A percentile compares a stretch with the other conserved stretches of the same genome.
Conservation (phyloP, 1,284 basidiomycete genomes). For the Leccinum colubrinum region DNA sequence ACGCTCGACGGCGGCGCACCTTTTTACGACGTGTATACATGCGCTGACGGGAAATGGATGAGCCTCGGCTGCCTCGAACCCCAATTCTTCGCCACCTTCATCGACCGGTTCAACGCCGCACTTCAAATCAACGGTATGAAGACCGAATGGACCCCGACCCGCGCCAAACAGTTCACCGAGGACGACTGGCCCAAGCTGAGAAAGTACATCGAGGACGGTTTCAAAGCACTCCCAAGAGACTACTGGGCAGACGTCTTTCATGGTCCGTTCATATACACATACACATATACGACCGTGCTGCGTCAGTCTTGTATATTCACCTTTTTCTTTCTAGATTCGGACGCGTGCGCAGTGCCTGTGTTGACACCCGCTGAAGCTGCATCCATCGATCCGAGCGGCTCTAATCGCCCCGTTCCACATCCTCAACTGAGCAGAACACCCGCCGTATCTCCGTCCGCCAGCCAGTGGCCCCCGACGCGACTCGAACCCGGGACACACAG, state of each 20-base stretch:
- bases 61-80: slow-evolving; percentile 75
- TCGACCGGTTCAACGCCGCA: slow-evolving; percentile 53
- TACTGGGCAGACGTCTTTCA: slow-evolving; percentile 72
- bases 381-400: slow-evolving; percentile 34
- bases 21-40: slow-evolving; percentile 75
- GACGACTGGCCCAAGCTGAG: slow-evolving; percentile 61
- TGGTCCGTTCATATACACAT: slow-evolving; percentile 37
- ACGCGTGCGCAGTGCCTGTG: slow-evolving; percentile 77
- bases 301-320: background rate
- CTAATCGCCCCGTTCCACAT: slow-evolving; percentile 47
- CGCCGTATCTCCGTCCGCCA: slow-evolving; percentile 10
- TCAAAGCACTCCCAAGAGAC: slow-evolving; percentile 58
- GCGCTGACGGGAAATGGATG: slow-evolving; percentile 73
- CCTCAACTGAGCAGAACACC: slow-evolving; percentile 42
- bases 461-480: slow-evolving; percentile 4
- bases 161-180: slow-evolving; percentile 48
- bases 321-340: slow-evolving; percentile 48
- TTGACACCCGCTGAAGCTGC: slow-evolving; percentile 64
- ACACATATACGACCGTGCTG: background rate
- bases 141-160: slow-evolving; percentile 52
- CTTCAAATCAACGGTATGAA: slow-evolving; percentile 43
- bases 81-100: slow-evolving; percentile 64
- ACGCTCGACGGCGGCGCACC: slow-evolving; percentile 78
- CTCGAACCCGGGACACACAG: slow-evolving; percentile 55
- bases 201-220: slow-evolving; percentile 61